Base-by-base conservation (phyloP, 2,329 filamentous ascomycete genomes). In the Clonostachys byssicola region DNA sequence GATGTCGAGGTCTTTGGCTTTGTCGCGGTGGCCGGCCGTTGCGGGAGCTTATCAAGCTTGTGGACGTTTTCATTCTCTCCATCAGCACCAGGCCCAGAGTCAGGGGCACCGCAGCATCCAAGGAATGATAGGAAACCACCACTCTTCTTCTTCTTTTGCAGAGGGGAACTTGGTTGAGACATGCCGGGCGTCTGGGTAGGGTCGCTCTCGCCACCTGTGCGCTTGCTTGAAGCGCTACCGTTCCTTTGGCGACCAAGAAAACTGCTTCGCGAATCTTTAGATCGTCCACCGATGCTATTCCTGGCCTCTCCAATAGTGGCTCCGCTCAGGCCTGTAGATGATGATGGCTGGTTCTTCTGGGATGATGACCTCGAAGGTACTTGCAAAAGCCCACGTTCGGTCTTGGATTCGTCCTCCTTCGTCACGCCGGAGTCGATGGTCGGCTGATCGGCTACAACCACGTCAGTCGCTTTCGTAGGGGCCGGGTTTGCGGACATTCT, bases 161-260 rank as follows among this genome's bases (percentile, higher is more conserved):
- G 69, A 33, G 78, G 75, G 34, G 77, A 78, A 58, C 68, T 76
- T 39, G 75, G 75, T 57, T 76, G 74, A 16, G 77, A 75, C 49
- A 72, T 70, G 51, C 65, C 71, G 34, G 72, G 64, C 6, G 74
- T 74, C 56, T 70, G 73, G 41, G 70, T 72, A 46, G 74, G 74
- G 52, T 76, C 75, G 54, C 73, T 78, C 59, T 72, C 75, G 56
- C 71, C 71, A 58, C 73, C 74, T 52, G 78, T 80, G 60, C 77
- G 74, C 67, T 81, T 83, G 68, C 83, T 88, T 56, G 80, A 81
- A 51, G 80, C 76, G 67, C 84, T 89, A 56, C 81, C 81, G 68
- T 86, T 86, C 59, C 81, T 75, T 58, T 79, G 77, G 54, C 78
- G 73, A 52, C 77, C 82, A 47, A 81, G 67, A 57, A 85, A 81